Base-by-base conservation (phyloP, 805 yeast genomes). In the Yarrowia alimentaria region DNA sequence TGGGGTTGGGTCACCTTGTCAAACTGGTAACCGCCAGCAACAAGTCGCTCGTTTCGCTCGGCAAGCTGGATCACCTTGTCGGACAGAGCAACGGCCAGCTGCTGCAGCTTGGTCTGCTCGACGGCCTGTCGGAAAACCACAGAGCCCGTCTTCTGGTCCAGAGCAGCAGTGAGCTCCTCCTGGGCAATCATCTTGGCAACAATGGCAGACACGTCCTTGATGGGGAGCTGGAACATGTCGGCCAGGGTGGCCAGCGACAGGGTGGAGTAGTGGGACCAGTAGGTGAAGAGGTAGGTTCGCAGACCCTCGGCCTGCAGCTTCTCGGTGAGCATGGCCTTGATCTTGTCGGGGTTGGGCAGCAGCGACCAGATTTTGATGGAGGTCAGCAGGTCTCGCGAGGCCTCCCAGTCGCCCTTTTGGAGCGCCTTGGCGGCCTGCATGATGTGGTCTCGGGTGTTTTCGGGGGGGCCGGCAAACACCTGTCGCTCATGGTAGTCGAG, bases 391-490 rank as follows among this genome's bases (percentile, higher is more conserved):
- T 79, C 80, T 58, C 80, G 77, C 18, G 95, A 83, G 60, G 77
- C 75, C 56, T 76, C 71, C 98, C 99, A 93, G 64, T 91, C 87
- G 58, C 97, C 96, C 60, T 77, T 78, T 65, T 85, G 86, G 68
- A 93, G 79, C 24, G 87, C 80, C 69, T 82, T 82, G 32, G 97
- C 94, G 42, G 97, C 95, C 67, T 85, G 86, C 76, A 91, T 82
- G 60, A 93, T 83, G 69, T 79, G 86, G 68, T 93, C 99, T 63
- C 94, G 83, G 37, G 94, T 85, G 67, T 90, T 87, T 71, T 93
- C 99, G 51, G 98, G 96, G 40, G 99, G 99, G 34, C 98, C 99
- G 56, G 88, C 87, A 76, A 91, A 93, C 53, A 84, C 84, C 68
- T 90, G 96, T 69, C 91, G 84, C 65, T 90, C 96, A 64, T 86